phyloP scores from a whole-genome alignment of 1,284 basidiomycete species.

The Macrocystidia cucumis region DNA sequence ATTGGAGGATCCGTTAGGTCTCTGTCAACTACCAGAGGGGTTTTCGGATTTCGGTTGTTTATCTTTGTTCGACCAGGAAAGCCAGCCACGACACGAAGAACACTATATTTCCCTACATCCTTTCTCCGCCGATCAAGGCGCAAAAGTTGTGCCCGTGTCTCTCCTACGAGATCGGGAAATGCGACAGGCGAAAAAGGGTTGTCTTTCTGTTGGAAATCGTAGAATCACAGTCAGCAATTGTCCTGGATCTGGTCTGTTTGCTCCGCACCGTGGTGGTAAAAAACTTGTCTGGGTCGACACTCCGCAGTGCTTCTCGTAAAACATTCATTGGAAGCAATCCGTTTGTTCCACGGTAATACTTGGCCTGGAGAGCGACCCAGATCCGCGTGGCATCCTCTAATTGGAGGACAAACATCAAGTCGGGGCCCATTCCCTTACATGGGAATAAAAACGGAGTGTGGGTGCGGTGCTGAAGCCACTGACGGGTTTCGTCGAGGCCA shows the following conservation, averaged over 20 bases:
- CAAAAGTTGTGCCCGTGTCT: constrained; percentile 16
- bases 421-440: constrained; percentile 28
- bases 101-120: constrained; percentile 26
- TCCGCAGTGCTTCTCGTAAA: constrained; percentile 26
- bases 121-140: constrained; percentile 19
- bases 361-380: constrained; percentile 34
- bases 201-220: too few relatives aligned
- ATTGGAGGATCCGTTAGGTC: constrained; percentile 26
- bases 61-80: constrained; percentile 28
- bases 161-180: constrained; percentile 19
- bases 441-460: constrained; percentile 28
- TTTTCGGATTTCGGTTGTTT: too few relatives aligned
- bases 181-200: constrained; percentile 22
- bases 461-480: constrained; percentile 21
- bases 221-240: too few relatives aligned
- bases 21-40: constrained; percentile 24
- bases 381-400: constrained; percentile 22
- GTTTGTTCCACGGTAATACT: constrained; percentile 24
- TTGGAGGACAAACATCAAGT: constrained; percentile 26
- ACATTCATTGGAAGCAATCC: constrained; percentile 18
- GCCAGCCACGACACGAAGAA: constrained; percentile 27
- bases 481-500: constrained; percentile 18
- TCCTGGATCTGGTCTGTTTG: too few relatives aligned
- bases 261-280: constrained; percentile 26
- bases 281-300: constrained; percentile 27